These are phyloP conservation scores for Aulographum hederae DNA, from an alignment of 2,329 filamentous ascomycete species.

Conservation along the genomic window DNA sequence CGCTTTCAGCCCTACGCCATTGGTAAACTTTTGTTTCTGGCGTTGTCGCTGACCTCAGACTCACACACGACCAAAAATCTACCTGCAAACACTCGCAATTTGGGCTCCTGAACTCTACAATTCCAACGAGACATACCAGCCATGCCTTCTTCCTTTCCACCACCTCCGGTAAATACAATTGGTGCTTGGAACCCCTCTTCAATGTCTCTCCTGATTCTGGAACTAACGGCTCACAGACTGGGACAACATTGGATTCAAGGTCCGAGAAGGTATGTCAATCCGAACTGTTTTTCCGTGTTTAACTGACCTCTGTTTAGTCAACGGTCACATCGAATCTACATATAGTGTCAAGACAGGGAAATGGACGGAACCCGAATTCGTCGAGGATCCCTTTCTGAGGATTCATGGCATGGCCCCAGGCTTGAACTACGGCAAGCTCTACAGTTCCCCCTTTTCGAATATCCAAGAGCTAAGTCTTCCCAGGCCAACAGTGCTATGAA, in stretches of 20 bases:
- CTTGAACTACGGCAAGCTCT: constrained; percentile 64
- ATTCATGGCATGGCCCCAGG: constrained; percentile 91
- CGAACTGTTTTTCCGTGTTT: constrained; percentile 7
- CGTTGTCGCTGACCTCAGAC: too few species aligned
- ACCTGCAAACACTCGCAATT: too few species aligned
- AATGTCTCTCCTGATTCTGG: constrained; percentile 1
- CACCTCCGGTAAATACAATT: constrained; percentile 5
- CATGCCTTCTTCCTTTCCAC: constrained; percentile 4
- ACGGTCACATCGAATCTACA: constrained; percentile 81
- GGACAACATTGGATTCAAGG: constrained; percentile 5
- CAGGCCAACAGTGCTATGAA: constrained; percentile 96
- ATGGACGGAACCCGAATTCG: constrained; percentile 66
- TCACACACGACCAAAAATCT: too few species aligned
- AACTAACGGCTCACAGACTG: constrained; percentile 3
- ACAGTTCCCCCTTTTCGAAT: too few species aligned
- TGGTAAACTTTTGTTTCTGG: too few species aligned
- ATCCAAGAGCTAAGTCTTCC: too few species aligned
- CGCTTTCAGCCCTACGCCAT: too few species aligned
- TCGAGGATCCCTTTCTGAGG: constrained; percentile 65
- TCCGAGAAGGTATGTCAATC: constrained; percentile 5
- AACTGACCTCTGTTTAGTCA: constrained; percentile 36
- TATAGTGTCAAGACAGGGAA: constrained; percentile 55
- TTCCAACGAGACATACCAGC: too few species aligned
- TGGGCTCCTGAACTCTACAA: too few species aligned
- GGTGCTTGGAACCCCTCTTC: constrained; percentile 3